These are phyloP conservation scores for Entomortierella parvispora DNA, from an alignment of 192 early-diverging fungal genomes.

Conservation along the genomic window DNA sequence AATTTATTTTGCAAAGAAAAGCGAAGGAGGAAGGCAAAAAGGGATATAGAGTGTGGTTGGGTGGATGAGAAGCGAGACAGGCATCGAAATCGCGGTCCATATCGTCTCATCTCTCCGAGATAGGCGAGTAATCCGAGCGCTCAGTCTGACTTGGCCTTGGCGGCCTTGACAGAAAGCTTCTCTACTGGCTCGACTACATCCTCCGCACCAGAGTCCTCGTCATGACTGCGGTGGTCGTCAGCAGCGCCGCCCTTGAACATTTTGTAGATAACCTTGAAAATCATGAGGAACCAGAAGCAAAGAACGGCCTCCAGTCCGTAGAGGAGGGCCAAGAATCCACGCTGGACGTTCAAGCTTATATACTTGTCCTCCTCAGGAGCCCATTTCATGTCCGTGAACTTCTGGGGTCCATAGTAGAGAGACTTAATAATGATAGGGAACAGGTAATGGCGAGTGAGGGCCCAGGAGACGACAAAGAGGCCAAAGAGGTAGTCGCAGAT, in stretches of 20 bases:
- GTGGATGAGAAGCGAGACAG: too few relatives aligned
- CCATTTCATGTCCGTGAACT: conserved; percentile 66
- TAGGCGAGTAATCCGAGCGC: not conserved
- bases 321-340: conserved; percentile 68
- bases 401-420: conserved; percentile 58
- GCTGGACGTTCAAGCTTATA: conserved; percentile 57
- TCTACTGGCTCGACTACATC: conserved; percentile 8
- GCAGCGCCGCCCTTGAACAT: conserved; percentile 72
- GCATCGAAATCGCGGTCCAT: too few relatives aligned
- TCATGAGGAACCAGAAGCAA: conserved; percentile 82
- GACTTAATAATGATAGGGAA: conserved; percentile 75
- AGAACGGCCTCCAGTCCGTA: conserved; percentile 73
- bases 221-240: conserved; percentile 76
- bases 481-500: conserved; percentile 79
- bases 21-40: too few relatives aligned
- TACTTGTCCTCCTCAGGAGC: conserved; percentile 66
- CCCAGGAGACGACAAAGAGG: conserved; percentile 79
- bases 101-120: too few relatives aligned
- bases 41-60: too few relatives aligned
- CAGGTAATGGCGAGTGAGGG: conserved; percentile 78
- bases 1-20: too few relatives aligned
- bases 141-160: conserved; percentile 1
- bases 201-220: conserved; percentile 51
- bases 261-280: conserved; percentile 65
- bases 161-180: conserved; percentile 14